These are phyloP conservation scores for Solanum arcanum DNA, from an alignment of 257 asterid genomes.

Conservation along the genomic window DNA sequence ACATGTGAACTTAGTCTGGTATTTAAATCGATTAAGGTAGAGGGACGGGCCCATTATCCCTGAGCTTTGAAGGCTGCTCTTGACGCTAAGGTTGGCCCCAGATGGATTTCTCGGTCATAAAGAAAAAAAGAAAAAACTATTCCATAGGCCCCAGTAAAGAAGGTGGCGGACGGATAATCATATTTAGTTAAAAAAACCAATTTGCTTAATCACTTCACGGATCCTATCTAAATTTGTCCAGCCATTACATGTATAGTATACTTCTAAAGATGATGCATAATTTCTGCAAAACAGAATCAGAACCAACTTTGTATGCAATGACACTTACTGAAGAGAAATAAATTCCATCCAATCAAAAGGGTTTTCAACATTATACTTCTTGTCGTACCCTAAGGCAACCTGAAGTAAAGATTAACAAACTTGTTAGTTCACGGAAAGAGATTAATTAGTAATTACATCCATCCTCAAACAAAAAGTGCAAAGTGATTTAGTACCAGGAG, in stretches of 20 bases:
- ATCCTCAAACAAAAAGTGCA: not conserved
- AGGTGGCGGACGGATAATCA: not conserved
- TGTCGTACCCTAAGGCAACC: constrained; percentile 57
- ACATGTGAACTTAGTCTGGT: not conserved
- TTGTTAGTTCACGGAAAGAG: not conserved
- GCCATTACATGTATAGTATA: not conserved
- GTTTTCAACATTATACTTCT: constrained; percentile 44
- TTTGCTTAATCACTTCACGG: not conserved
- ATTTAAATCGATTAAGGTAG: not conserved
- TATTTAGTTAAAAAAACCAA: not conserved
- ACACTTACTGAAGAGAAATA: constrained; percentile 67
- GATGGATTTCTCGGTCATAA: not conserved
- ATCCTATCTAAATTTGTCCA: not conserved
- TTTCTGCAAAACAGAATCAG: not conserved
- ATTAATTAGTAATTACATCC: not conserved
- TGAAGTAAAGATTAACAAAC: constrained; percentile 6
- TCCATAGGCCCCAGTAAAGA: not conserved
- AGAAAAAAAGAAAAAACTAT: not conserved
- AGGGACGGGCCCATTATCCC: not conserved
- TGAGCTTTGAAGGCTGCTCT: not conserved
- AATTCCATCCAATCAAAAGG: constrained; percentile 90
- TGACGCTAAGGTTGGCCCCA: not conserved
- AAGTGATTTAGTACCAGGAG: constrained; percentile 39
- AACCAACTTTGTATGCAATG: not conserved
- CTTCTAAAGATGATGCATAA: not conserved